These are phyloP conservation scores for Nemania sp. DNA, from an alignment of 2,329 filamentous ascomycete genomes.

Conservation along the genomic window DNA sequence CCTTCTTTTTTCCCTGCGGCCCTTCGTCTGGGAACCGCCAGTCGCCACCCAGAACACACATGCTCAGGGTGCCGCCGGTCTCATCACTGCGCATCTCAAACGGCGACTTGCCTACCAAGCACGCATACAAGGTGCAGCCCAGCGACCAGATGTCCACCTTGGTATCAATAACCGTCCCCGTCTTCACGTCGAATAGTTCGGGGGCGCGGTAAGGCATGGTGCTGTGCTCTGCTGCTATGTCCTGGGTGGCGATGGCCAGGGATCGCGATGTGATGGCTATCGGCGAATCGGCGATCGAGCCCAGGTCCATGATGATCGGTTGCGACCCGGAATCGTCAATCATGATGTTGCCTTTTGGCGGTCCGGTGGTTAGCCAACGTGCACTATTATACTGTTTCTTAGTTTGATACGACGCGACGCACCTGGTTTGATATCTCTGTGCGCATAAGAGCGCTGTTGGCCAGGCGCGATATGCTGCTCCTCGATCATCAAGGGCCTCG, in stretches of 20 bases:
- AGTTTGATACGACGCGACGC: constrained; percentile 38
- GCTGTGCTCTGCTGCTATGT: constrained; percentile 91
- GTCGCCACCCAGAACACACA: constrained; percentile 91
- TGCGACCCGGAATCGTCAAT: constrained; percentile 87
- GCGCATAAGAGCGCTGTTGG: constrained; percentile 79
- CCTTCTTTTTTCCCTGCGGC: constrained; percentile 55
- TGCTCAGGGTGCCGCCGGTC: constrained; percentile 88
- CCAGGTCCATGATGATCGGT: constrained; percentile 96
- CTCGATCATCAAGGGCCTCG: constrained; percentile 80
- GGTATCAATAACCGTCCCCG: constrained; percentile 86
- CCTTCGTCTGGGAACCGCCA: constrained; percentile 96
- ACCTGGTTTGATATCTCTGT: constrained; percentile 97
- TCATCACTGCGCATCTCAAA: constrained; percentile 97
- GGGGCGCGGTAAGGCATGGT: constrained; percentile 99
- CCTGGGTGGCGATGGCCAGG: constrained; percentile 88
- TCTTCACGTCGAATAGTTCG: constrained; percentile 97
- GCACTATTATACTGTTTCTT: neutral
- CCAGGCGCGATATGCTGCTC: constrained; percentile 74
- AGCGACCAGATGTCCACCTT: constrained; percentile 98
- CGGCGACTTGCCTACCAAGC: constrained; percentile 92
- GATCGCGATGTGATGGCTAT: constrained; percentile 89
- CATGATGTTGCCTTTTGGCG: constrained; percentile 87
- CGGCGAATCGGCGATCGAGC: constrained; percentile 85
- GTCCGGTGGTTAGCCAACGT: constrained; percentile 4
- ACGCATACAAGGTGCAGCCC: constrained; percentile 96